Base-by-base conservation (phyloP, 2,329 filamentous ascomycete species). In the Amylocarpus encephaloides region DNA sequence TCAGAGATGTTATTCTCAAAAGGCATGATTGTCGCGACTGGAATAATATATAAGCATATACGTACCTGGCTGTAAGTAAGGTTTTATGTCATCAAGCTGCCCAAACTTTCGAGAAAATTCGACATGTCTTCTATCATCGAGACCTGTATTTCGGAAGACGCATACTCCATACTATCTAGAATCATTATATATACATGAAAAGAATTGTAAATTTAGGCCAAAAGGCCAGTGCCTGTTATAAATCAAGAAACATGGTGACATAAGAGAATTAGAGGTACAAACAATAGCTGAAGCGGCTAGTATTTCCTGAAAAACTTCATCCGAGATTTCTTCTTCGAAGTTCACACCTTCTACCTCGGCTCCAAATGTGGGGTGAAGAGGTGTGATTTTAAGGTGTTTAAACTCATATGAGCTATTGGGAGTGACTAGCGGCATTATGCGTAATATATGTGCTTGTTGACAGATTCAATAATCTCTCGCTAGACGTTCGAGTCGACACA, bases 61-160 rank as follows among this genome's bases (percentile, higher is more conserved):
- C 39, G 6, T 5, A 50, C 43, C 43, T 32, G 39, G 34, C n/a
- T 13, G 18, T 6, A 73, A 64, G 63, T 75, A 80, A 1, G 73
- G 75, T 15, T 64, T 70, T 30, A 78, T 70, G 58, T 79, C 73
- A 63, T 82, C 78, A 0, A 81, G 71, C 18, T 78, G 74, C 16
- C 78, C 79, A 52, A 82, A 73, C 1, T 66, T 67, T 2, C 59
- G 57, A 13, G 74, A 71, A 60, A 82, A 77, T 5, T 65, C 64
- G 33, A 81, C 69, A 57, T 82, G 79, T 1, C 64, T 52, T 6
- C 67, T 68, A 59, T 82, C 77, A 49, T 71, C 68, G 9, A 82
- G 66, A 12, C 67, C 66, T 1, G 78, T 77, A 12, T 70, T 60
- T 35, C 75, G 74, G 60, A 80, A 73, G 16, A 78, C 71, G 34